A percentile compares a stretch with the other conserved stretches of the same genome.
phyloP scores from a whole-genome alignment of 768 basidiomycete species.

The Tylopilus felleus region DNA sequence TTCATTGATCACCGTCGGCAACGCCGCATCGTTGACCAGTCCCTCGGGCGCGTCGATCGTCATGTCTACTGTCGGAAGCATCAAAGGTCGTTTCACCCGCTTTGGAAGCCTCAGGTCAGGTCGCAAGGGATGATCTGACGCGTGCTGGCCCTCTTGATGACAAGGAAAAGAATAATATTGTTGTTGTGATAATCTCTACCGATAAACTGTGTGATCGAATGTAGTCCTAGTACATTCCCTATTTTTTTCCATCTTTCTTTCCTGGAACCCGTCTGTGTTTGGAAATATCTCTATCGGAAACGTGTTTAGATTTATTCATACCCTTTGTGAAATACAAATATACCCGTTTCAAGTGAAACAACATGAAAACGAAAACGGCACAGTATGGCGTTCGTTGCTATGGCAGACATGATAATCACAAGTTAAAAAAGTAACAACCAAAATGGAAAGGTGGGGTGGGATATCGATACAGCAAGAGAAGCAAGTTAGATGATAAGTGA shows the following conservation, averaged over 20 bases:
- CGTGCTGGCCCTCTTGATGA: not conserved
- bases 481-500: slow-evolving; percentile 26
- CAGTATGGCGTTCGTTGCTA: slow-evolving; percentile 7
- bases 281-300: slow-evolving; percentile 6
- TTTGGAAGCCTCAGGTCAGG: slow-evolving; percentile 69
- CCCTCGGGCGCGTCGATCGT: slow-evolving; percentile 56
- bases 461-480: slow-evolving; percentile 28
- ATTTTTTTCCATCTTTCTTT: not conserved
- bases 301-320: slow-evolving; percentile 14
- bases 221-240: slow-evolving; percentile 3
- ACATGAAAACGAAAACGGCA: slow-evolving; percentile 13
- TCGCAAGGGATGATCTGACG: slow-evolving; percentile 29
- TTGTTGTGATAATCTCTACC: not conserved
- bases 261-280: not conserved
- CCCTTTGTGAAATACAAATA: slow-evolving; percentile 14
- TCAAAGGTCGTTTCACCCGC: slow-evolving; percentile 72
- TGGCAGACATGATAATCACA: slow-evolving; percentile 7
- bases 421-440: not conserved
- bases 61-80: slow-evolving; percentile 61
- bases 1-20: slow-evolving; percentile 72
- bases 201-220: not conserved
- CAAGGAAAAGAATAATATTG: not conserved
- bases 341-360: slow-evolving; percentile 15
- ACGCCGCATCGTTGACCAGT: slow-evolving; percentile 34
- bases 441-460: not conserved